phyloP scores from a whole-genome alignment of 352 stramenopile genomes.

The Paralagenidium karlingii region DNA sequence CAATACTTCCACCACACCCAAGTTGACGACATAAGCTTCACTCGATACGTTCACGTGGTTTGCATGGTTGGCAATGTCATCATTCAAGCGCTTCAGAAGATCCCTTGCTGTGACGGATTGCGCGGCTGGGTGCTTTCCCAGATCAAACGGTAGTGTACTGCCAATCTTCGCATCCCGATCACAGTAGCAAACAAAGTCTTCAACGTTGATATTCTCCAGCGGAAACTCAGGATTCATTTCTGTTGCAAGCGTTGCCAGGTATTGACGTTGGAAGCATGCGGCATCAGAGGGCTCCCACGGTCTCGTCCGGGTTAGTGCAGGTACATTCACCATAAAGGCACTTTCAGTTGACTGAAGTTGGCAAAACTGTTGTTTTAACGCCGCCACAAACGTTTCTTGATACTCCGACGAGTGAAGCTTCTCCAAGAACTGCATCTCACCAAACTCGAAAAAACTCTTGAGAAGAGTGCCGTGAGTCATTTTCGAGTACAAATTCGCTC shows the following conservation, averaged over 20 bases:
- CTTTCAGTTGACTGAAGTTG: constrained; percentile 30
- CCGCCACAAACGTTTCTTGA: constrained; percentile 27
- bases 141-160: constrained; percentile 84
- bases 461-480: constrained; percentile 59
- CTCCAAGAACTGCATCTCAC: constrained; percentile 50
- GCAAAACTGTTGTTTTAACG: constrained; percentile 58
- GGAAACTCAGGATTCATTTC: constrained; percentile 64
- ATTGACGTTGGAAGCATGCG: constrained; percentile 1
- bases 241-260: too few relatives aligned
- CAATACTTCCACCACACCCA: too few relatives aligned
- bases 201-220: constrained; percentile 49
- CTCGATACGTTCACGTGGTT: constrained; percentile 52
- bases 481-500: constrained; percentile 76
- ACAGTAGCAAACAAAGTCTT: constrained; percentile 60
- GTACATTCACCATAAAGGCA: constrained; percentile 4
- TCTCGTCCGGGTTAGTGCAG: not conserved
- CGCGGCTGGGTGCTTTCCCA: constrained; percentile 77
- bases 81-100: constrained; percentile 83
- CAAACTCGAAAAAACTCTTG: constrained; percentile 80
- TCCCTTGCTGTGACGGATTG: constrained; percentile 91
- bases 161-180: constrained; percentile 38
- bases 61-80: constrained; percentile 87
- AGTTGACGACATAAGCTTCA: too few relatives aligned
- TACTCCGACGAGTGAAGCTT: constrained; percentile 44
- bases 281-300: not conserved